A percentile compares a stretch with the other conserved stretches of the same genome.
phyloP scores from a whole-genome alignment of 208 protist species.

The Trypanosomatidae sp. region DNA sequence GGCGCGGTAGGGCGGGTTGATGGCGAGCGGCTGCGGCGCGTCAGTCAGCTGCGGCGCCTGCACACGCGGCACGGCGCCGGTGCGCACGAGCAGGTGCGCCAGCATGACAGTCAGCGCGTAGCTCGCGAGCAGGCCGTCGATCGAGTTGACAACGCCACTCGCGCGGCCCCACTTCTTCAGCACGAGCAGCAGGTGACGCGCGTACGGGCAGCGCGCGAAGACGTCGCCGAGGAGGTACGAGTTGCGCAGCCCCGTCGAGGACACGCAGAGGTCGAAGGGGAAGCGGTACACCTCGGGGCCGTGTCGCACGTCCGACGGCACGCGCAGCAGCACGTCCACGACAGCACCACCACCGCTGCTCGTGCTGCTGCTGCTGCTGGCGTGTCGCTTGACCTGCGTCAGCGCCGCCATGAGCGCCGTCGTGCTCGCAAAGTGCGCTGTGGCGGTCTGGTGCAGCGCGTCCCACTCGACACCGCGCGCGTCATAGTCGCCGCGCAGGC shows the following conservation, averaged over 20 bases:
- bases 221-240: constrained; percentile 64
- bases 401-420: constrained; percentile 51
- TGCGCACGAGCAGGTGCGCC: constrained; percentile 62
- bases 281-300: constrained; percentile 80
- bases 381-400: constrained; percentile 47
- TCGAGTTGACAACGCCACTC: constrained; percentile 70
- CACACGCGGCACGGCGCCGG: constrained; percentile 43
- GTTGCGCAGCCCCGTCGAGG: constrained; percentile 70
- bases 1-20: constrained; percentile 34
- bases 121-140: constrained; percentile 79
- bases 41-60: constrained; percentile 13
- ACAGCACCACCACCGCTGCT: no score
- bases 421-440: constrained; percentile 53
- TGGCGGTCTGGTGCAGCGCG: constrained; percentile 56
- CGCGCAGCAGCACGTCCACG: constrained; percentile 67
- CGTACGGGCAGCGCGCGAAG: constrained; percentile 49
- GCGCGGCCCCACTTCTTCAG: constrained; percentile 79
- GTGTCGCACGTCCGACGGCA: constrained; percentile 61
- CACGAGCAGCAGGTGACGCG: constrained; percentile 64
- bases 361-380: no score
- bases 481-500: constrained; percentile 36
- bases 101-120: constrained; percentile 83
- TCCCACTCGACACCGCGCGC: constrained; percentile 66
- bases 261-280: constrained; percentile 85
- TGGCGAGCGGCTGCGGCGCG: constrained; percentile 32